Evolutionary conservation across 2,329 filamentous ascomycete genomes (phyloP).

Genomic region (Epicoccum nigrum): DNA sequence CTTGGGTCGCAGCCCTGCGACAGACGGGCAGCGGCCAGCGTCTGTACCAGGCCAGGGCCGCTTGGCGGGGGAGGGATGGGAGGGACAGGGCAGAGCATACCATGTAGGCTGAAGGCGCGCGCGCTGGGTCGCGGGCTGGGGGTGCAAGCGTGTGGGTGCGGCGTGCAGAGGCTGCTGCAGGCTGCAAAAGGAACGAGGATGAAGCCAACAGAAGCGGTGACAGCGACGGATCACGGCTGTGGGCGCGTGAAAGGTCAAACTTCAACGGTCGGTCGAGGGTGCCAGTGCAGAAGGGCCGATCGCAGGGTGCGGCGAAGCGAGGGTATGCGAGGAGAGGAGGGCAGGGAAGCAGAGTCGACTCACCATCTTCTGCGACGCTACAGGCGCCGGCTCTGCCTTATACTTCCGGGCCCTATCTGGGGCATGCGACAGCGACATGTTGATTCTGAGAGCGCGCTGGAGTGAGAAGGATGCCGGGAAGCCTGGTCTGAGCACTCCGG

Average conservation of each 20-base stretch:
- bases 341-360: constrained; percentile 49
- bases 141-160: constrained; percentile 36
- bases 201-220: constrained; percentile 37
- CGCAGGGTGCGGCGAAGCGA: constrained; percentile 29
- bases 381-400: constrained; percentile 54
- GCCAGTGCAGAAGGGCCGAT: constrained; percentile 19
- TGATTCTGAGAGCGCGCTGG: constrained; percentile 48
- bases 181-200: constrained; percentile 47
- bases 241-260: constrained; percentile 30
- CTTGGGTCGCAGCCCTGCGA: constrained; percentile 29
- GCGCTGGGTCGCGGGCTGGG: constrained; percentile 38
- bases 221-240: constrained; percentile 31
- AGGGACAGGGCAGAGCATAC: constrained; percentile 39
- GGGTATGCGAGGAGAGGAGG: constrained; percentile 27
- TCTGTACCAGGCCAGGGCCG: constrained; percentile 28
- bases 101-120: constrained; percentile 49
- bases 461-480: constrained; percentile 42
- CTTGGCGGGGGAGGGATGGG: constrained; percentile 39
- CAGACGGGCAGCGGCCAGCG: not conserved
- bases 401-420: constrained; percentile 51
- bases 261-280: constrained; percentile 44
- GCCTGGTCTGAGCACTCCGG: constrained; percentile 39
- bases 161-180: constrained; percentile 48
- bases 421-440: constrained; percentile 49
- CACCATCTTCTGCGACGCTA: constrained; percentile 51